Conservation (phyloP, 305 asterid genomes). For the Fraxinus velutina region DNA sequence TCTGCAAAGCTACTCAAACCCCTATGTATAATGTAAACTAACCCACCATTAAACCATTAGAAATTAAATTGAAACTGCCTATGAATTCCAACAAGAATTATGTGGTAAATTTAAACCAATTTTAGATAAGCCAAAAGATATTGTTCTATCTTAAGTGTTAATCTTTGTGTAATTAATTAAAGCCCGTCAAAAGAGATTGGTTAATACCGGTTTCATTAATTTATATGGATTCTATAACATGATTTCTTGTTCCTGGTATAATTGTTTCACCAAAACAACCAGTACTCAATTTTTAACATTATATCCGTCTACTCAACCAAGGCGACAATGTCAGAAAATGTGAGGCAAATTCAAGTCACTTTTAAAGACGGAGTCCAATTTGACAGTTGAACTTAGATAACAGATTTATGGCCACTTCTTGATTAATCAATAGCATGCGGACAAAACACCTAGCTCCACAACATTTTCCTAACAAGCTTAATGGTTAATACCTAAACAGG, state of each 20-base stretch:
- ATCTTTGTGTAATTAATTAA: background rate
- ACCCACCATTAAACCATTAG: background rate
- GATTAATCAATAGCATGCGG: background rate
- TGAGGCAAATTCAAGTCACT: background rate
- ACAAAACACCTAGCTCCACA: background rate
- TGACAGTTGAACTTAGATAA: background rate
- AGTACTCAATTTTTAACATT: background rate
- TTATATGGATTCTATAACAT: background rate
- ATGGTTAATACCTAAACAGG: background rate
- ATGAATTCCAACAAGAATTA: background rate
- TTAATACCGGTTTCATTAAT: background rate
- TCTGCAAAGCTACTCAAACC: background rate
- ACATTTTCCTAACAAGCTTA: background rate
- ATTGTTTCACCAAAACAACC: background rate
- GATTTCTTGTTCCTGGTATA: background rate
- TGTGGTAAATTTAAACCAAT: background rate
- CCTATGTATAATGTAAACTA: background rate
- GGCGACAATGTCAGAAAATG: background rate
- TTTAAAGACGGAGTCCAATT: background rate
- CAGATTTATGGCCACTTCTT: background rate
- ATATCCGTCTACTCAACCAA: background rate
- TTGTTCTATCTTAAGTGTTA: background rate
- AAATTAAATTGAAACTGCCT: background rate
- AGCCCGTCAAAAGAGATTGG: background rate
- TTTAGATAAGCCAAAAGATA: background rate